These are phyloP conservation scores for Aurantiochytrium sp. DNA, from an alignment of 108 stramenopile genomes.

Conservation along the genomic window DNA sequence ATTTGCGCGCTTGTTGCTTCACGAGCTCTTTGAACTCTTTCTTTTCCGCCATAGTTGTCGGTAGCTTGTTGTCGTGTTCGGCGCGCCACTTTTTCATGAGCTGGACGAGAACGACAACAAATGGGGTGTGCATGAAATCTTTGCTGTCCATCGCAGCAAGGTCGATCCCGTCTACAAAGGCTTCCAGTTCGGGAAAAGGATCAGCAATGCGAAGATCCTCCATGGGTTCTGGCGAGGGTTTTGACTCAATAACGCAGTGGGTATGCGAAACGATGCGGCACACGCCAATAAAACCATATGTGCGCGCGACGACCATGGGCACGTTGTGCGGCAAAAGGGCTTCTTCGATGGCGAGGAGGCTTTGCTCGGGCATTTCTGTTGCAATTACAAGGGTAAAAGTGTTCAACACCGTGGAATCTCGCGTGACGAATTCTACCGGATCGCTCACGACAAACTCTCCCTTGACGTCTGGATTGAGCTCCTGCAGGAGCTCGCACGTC, in stretches of 20 bases:
- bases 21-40: slow-evolving; percentile 60
- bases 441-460: neutral
- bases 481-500: neutral
- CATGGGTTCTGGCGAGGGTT: slow-evolving; percentile 44
- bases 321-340: slow-evolving; percentile 42
- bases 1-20: slow-evolving; percentile 50
- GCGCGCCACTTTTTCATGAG: slow-evolving; percentile 48
- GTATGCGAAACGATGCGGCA: slow-evolving; percentile 60
- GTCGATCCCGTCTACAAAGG: slow-evolving; percentile 31
- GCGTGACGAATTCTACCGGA: neutral
- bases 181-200: slow-evolving; percentile 34
- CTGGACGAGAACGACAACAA: slow-evolving; percentile 62
- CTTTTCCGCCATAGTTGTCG: slow-evolving; percentile 64
- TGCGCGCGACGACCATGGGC: slow-evolving; percentile 66
- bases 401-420: neutral
- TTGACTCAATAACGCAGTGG: slow-evolving; percentile 62
- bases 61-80: slow-evolving; percentile 31
- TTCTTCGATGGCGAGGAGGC: slow-evolving; percentile 52
- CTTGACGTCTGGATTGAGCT: slow-evolving; percentile 26
- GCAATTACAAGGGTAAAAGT: slow-evolving; percentile 65
- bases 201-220: slow-evolving; percentile 63
- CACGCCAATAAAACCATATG: slow-evolving; percentile 78
- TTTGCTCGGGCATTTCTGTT: slow-evolving; percentile 61
- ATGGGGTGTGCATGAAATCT: slow-evolving; percentile 64
- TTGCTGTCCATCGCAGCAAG: slow-evolving; percentile 41